Conservation (phyloP, 179 eudicot species). For the Heliamphora pulchella region DNA sequence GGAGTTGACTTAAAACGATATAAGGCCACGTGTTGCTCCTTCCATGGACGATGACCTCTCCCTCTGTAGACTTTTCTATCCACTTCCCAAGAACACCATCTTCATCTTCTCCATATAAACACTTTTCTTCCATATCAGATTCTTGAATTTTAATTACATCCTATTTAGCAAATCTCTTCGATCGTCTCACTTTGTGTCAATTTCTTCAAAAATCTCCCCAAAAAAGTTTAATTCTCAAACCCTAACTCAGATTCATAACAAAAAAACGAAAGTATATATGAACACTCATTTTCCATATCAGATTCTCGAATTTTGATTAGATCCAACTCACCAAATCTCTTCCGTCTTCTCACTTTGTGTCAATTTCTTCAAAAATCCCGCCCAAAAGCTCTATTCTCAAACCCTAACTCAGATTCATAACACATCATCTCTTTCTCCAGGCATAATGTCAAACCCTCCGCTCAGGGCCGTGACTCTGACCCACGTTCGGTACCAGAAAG, state of each 20-base stretch:
- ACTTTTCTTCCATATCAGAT: too few relatives aligned
- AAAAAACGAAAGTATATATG: too few relatives aligned
- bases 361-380: background rate
- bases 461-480: slow-evolving; percentile 77
- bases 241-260: background rate
- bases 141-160: too few relatives aligned
- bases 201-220: background rate
- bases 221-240: background rate
- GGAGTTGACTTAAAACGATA: background rate
- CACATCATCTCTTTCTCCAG: background rate
- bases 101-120: too few relatives aligned
- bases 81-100: too few relatives aligned
- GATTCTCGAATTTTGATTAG: too few relatives aligned
- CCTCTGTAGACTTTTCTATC: too few relatives aligned
- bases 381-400: background rate
- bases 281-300: too few relatives aligned
- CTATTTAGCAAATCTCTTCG: too few relatives aligned
- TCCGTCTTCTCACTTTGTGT: too few relatives aligned
- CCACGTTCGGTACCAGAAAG: slow-evolving; percentile 72
- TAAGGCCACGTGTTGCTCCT: background rate
- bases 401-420: background rate
- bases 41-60: background rate
- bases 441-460: slow-evolving; percentile 24
- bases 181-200: too few relatives aligned
- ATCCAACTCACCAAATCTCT: too few relatives aligned